Evolutionary conservation across 108 stramenopile species (phyloP).

Genomic region (Conticribra weissflogii): DNA sequence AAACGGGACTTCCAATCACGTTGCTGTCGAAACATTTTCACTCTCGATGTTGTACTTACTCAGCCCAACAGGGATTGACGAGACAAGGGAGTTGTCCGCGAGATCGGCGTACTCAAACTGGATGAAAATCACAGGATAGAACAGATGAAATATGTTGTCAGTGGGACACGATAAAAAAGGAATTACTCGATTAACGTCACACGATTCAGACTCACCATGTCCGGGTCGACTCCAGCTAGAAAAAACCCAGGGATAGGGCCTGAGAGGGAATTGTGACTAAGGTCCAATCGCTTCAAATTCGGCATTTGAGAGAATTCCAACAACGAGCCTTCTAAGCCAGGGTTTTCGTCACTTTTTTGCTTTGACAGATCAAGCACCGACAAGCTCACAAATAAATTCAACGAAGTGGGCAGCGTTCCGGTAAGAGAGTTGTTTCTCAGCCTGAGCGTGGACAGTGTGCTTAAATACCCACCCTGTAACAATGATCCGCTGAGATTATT

Average conservation of each 20-base stretch:
- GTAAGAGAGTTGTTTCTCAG: slow-evolving; percentile 23
- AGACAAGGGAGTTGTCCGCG: slow-evolving; percentile 17
- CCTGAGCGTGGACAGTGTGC: slow-evolving; percentile 9
- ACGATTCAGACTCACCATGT: background rate
- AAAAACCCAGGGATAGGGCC: slow-evolving; percentile 25
- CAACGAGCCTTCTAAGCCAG: slow-evolving; percentile 20
- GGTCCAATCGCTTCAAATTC: slow-evolving; percentile 22
- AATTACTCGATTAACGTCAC: no score
- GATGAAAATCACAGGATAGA: background rate
- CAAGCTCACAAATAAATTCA: slow-evolving; percentile 12
- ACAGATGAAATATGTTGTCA: no score
- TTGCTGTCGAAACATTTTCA: no score
- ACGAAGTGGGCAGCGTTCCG: slow-evolving; percentile 16
- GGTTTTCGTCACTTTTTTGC: slow-evolving; percentile 3
- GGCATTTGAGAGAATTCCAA: slow-evolving; percentile 10
- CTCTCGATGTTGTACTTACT: background rate
- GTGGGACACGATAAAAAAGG: no score
- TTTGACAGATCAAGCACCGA: slow-evolving; percentile 17
- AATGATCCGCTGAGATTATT: slow-evolving; percentile 5
- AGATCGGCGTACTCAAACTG: slow-evolving; percentile 31
- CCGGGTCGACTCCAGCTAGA: slow-evolving; percentile 17
- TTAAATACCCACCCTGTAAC: slow-evolving; percentile 9
- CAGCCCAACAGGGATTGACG: slow-evolving; percentile 18
- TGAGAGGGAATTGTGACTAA: slow-evolving; percentile 16
- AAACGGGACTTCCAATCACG: no score